A percentile compares a stretch with the other conserved stretches of the same genome.
Evolutionary conservation across 177 flowering plant genomes (phyloP).

Genomic region (Vitis hybrid): DNA sequence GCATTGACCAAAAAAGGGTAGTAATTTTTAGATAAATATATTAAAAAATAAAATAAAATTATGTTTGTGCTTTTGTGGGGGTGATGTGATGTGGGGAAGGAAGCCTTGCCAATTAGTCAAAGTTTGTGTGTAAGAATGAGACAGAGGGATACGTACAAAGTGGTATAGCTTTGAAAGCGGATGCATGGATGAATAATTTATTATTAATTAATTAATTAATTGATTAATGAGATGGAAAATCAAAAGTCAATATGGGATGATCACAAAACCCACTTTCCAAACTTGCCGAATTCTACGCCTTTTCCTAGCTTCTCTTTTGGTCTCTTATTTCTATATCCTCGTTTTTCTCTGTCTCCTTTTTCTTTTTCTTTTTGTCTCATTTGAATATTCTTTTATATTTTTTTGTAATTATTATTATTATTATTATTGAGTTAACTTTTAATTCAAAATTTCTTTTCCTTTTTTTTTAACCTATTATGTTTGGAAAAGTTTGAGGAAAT

Average conservation of each 20-base stretch:
- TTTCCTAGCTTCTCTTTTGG: not conserved
- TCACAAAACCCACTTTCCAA: not conserved
- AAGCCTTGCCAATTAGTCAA: not conserved
- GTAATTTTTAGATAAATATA: not conserved
- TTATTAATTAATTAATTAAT: too few relatives aligned
- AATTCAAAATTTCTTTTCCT: too few relatives aligned
- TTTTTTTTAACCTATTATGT: too few relatives aligned
- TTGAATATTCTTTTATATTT: too few relatives aligned
- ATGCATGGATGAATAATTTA: too few relatives aligned
- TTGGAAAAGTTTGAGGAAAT: not conserved
- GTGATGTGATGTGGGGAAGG: not conserved
- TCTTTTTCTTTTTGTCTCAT: not conserved
- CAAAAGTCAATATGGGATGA: not conserved
- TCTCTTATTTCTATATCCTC: not conserved
- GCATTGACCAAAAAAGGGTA: too few relatives aligned
- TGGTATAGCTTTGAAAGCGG: too few relatives aligned
- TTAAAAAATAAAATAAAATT: too few relatives aligned
- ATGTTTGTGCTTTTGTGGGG: not conserved
- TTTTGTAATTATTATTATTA: not conserved
- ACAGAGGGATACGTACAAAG: too few relatives aligned
- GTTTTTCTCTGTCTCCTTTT: not conserved
- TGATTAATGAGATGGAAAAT: too few relatives aligned
- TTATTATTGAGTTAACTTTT: not conserved
- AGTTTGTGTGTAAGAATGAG: not conserved
- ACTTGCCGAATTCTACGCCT: too few relatives aligned